These are phyloP conservation scores for Botryotinia calthae DNA, from an alignment of 2,329 filamentous ascomycete genomes.

Conservation along the genomic window DNA sequence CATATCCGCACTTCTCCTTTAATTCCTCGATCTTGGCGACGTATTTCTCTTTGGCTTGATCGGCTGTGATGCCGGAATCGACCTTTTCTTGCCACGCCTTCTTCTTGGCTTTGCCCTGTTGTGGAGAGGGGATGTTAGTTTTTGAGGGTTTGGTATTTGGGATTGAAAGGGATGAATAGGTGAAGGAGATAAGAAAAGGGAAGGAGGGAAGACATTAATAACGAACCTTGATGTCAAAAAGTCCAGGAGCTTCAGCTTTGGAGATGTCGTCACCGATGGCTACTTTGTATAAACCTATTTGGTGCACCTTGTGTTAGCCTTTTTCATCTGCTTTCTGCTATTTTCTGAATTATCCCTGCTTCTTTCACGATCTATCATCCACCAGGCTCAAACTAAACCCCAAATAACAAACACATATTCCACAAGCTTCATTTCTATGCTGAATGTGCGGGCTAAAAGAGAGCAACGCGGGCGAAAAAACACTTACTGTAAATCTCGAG, in stretches of 20 bases:
- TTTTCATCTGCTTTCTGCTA: no score
- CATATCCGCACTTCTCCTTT: slow-evolving; percentile 67
- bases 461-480: not conserved
- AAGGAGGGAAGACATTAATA: slow-evolving; percentile 36
- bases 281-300: slow-evolving; percentile 57
- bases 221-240: slow-evolving; percentile 62
- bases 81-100: slow-evolving; percentile 70
- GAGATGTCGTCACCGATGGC: slow-evolving; percentile 55
- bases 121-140: not conserved
- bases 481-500: slow-evolving; percentile 44
- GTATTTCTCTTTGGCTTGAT: slow-evolving; percentile 74
- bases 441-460: not conserved
- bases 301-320: not conserved
- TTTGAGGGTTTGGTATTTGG: not conserved
- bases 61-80: slow-evolving; percentile 58
- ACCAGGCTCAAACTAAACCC: not conserved
- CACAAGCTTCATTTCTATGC: not conserved
- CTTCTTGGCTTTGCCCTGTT: slow-evolving; percentile 73
- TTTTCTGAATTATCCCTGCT: no score
- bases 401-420: not conserved
- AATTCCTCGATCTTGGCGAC: slow-evolving; percentile 68
- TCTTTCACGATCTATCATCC: not conserved
- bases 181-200: not conserved
- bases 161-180: slow-evolving; percentile 38
- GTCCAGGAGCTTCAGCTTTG: slow-evolving; percentile 58